Conservation (phyloP, 1,139 yeast genomes). For the Nakaseomyces delphensis region DNA sequence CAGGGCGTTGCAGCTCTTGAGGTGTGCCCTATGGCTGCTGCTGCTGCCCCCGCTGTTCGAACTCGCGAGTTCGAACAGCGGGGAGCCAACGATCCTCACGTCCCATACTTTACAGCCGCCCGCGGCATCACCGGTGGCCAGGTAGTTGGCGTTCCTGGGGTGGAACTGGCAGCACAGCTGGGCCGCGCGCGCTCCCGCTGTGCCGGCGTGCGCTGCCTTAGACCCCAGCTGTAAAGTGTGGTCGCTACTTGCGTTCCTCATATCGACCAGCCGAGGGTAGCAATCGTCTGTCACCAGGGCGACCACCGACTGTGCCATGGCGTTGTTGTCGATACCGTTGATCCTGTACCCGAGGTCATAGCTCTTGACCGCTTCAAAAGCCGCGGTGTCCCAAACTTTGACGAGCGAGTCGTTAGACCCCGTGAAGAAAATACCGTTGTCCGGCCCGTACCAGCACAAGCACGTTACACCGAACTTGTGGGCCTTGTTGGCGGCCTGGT, state of each 20-base stretch:
- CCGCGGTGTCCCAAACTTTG: conserved; percentile 74
- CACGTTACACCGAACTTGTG: conserved; percentile 71
- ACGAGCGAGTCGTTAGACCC: conserved; percentile 73
- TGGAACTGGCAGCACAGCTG: conserved; percentile 70
- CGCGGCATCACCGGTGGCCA: conserved; percentile 72
- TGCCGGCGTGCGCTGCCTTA: no score
- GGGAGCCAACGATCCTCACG: conserved; percentile 18
- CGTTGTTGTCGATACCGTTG: conserved; percentile 49
- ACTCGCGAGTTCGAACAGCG: conserved; percentile 1
- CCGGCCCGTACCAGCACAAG: conserved; percentile 83
- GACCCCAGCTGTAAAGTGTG: conserved; percentile 21
- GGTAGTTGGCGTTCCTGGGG: conserved; percentile 41
- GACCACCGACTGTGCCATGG: conserved; percentile 46
- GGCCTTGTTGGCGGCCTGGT: no score
- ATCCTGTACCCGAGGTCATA: conserved; percentile 45
- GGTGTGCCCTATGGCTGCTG: conserved; percentile 17
- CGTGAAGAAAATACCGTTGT: conserved; percentile 76
- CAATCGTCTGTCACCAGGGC: conserved; percentile 69
- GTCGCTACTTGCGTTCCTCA: conserved; percentile 33
- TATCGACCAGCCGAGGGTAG: conserved; percentile 59
- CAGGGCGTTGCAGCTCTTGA: conserved; percentile 21
- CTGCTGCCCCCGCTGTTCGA: neutral
- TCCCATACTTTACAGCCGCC: conserved; percentile 43
- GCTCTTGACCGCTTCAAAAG: conserved; percentile 55
- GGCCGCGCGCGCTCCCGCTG: conserved; percentile 61